phyloP scores from a whole-genome alignment of 1,139 yeast genomes.

The Wickerhamomyces sp. region DNA sequence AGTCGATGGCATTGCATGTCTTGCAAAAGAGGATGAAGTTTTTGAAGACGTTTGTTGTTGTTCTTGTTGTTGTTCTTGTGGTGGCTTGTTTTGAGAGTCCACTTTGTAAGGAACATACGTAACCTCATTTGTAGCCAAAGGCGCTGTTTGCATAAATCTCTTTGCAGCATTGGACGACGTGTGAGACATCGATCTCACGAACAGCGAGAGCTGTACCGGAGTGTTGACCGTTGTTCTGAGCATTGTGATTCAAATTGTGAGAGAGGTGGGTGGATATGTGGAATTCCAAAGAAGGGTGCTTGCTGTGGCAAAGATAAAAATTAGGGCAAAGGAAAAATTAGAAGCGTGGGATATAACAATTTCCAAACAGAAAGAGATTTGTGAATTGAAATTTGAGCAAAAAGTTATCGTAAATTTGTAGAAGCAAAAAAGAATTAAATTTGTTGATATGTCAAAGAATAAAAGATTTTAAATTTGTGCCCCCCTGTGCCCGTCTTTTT shows the following conservation, averaged over 20 bases:
- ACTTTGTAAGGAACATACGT: slow-evolving; percentile 16
- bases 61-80: neutral
- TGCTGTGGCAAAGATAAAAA: too few species aligned
- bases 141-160: slow-evolving; percentile 18
- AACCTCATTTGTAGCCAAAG: slow-evolving; percentile 12
- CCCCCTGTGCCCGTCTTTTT: too few species aligned
- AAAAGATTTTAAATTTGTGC: too few species aligned
- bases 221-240: slow-evolving; percentile 2
- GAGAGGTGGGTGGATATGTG: neutral
- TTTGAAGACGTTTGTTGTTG: neutral
- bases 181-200: slow-evolving; percentile 7
- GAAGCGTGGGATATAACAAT: too few species aligned
- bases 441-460: too few species aligned
- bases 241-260: neutral
- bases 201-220: slow-evolving; percentile 1
- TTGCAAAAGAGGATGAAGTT: slow-evolving; percentile 15
- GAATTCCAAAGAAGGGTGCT: too few species aligned
- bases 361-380: too few species aligned
- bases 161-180: slow-evolving; percentile 13
- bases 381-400: too few species aligned
- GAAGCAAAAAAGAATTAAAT: neutral
- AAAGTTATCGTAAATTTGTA: too few species aligned
- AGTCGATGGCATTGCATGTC: slow-evolving; percentile 20
- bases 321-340: too few species aligned
- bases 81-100: neutral